These are phyloP conservation scores for Hsuehochloa calcarea DNA, from an alignment of 176 grass and related monocot genomes.

Conservation along the genomic window DNA sequence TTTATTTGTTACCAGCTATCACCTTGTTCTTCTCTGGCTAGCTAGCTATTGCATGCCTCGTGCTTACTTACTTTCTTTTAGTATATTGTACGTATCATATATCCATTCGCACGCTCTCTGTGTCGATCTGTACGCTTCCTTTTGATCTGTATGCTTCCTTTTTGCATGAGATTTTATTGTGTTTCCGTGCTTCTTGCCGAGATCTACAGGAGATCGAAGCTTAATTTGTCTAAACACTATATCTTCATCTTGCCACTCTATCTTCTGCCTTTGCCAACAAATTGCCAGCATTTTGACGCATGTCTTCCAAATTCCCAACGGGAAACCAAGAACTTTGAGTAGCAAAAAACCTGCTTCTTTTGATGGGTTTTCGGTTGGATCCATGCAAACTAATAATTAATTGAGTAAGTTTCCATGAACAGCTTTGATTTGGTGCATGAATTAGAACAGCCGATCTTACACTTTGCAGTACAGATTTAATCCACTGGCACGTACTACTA, in stretches of 20 bases:
- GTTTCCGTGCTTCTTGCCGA: neutral
- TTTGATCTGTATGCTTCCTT: neutral
- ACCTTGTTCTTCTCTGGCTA: neutral
- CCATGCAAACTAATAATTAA: neutral
- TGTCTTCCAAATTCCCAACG: neutral
- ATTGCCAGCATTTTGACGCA: neutral
- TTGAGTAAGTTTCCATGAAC: neutral
- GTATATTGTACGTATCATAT: constrained; percentile 1
- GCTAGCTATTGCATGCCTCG: neutral
- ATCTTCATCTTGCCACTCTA: no score
- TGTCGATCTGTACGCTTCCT: neutral
- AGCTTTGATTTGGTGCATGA: neutral
- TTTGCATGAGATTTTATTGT: constrained; percentile 23
- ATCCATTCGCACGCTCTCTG: neutral
- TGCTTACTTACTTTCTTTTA: neutral
- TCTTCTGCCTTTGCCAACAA: neutral
- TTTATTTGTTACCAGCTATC: neutral
- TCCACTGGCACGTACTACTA: neutral
- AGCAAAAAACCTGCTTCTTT: neutral
- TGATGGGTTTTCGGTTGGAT: neutral
- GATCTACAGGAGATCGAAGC: neutral
- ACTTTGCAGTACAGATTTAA: constrained; percentile 2
- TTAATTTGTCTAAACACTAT: neutral
- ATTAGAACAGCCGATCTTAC: neutral
- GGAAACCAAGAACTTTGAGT: neutral